These are phyloP conservation scores for Phytophthora sansomeana DNA, from an alignment of 352 stramenopile genomes.

Conservation along the genomic window DNA sequence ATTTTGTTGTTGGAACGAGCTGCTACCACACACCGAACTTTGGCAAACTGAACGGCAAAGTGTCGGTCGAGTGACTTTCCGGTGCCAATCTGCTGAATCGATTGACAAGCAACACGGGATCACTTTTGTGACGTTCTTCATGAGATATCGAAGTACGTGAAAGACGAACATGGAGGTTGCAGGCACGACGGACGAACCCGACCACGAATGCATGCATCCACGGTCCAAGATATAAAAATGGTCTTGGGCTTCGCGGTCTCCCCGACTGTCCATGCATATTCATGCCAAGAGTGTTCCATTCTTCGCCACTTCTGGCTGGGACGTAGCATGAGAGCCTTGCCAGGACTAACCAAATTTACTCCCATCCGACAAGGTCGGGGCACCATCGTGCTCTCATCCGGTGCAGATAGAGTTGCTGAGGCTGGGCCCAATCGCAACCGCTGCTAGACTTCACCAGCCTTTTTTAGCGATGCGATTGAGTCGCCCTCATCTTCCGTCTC, in stretches of 20 bases:
- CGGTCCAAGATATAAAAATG: constrained; percentile 1
- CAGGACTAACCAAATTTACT: constrained; percentile 10
- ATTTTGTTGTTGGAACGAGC: not conserved
- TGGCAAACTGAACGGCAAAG: not conserved
- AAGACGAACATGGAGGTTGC: not conserved
- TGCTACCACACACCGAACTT: not conserved
- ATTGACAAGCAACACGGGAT: not conserved
- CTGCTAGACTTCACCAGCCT: not conserved
- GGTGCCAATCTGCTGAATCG: not conserved
- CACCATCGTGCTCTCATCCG: constrained; percentile 1
- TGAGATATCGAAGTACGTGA: not conserved
- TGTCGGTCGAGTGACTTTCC: not conserved
- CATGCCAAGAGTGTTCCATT: not conserved
- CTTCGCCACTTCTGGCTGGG: not conserved
- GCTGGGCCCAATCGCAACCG: constrained; percentile 8
- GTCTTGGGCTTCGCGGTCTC: not conserved
- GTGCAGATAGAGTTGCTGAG: constrained; percentile 14
- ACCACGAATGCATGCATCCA: not conserved
- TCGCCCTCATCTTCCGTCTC: not conserved
- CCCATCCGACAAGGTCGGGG: constrained; percentile 4
- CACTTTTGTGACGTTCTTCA: too few species aligned
- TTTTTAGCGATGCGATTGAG: not conserved
- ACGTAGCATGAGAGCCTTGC: not conserved
- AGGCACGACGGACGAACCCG: too few species aligned
- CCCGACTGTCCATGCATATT: not conserved